These are phyloP conservation scores for Vigna reflexopilosa DNA, from an alignment of 306 rosid genomes.

Conservation along the genomic window DNA sequence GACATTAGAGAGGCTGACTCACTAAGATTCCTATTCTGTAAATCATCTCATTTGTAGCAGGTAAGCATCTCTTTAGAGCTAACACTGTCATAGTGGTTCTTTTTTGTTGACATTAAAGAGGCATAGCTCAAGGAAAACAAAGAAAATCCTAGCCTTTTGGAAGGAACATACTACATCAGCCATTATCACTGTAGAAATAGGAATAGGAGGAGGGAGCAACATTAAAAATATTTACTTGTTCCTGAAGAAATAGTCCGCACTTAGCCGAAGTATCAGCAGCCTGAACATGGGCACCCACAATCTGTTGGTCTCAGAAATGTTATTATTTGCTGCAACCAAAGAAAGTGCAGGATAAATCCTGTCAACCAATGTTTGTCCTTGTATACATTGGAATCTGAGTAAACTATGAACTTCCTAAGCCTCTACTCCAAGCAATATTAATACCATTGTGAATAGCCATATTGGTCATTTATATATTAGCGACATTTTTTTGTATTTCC, in stretches of 20 bases:
- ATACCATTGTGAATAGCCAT: too few species aligned
- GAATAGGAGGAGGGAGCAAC: not conserved
- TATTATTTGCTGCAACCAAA: not conserved
- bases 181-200: not conserved
- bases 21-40: not conserved
- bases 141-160: not conserved
- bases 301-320: not conserved
- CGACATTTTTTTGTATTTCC: not conserved
- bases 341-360: not conserved
- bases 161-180: not conserved
- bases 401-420: too few species aligned
- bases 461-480: too few species aligned
- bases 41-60: not conserved
- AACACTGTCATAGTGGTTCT: not conserved
- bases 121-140: not conserved
- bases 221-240: too few species aligned
- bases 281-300: not conserved
- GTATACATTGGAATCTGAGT: too few species aligned
- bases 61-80: not conserved
- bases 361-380: not conserved
- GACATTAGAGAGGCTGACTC: not conserved
- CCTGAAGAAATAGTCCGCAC: not conserved
- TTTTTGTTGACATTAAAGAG: not conserved
- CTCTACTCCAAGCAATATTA: too few species aligned
- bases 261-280: not conserved